These are phyloP conservation scores for Coemansia sp. DNA, from an alignment of 192 early-diverging fungal species.

Conservation along the genomic window DNA sequence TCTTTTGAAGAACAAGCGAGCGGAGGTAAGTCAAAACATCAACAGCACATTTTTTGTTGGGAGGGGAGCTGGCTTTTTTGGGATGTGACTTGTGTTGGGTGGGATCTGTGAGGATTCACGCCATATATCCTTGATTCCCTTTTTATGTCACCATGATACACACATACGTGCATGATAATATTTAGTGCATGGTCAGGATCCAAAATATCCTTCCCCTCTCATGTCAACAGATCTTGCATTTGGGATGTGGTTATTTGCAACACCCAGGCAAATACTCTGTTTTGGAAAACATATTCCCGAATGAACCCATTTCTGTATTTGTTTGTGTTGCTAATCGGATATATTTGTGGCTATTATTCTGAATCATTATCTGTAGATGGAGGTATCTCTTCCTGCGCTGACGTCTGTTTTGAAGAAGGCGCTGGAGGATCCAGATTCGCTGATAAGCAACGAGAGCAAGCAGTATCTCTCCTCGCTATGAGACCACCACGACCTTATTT, in stretches of 20 bases:
- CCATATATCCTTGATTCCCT: no score
- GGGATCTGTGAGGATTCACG: no score
- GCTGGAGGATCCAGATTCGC: conserved; percentile 36
- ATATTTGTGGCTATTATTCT: neutral
- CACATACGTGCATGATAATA: conserved; percentile 1
- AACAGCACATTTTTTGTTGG: neutral
- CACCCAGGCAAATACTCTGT: neutral
- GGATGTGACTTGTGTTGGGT: no score
- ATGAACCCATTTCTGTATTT: neutral
- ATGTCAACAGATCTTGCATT: no score
- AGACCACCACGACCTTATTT: no score
- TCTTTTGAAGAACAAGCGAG: conserved; percentile 56
- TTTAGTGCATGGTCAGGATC: conserved; percentile 1
- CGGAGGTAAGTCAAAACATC: conserved; percentile 35
- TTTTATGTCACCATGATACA: neutral
- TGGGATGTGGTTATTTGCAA: conserved; percentile 2
- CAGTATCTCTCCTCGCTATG: conserved; percentile 40
- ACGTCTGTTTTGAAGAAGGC: conserved; percentile 50
- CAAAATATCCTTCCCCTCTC: neutral
- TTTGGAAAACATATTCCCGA: neutral
- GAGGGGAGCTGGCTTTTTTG: neutral
- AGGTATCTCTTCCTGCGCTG: conserved; percentile 34
- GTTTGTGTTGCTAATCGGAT: neutral
- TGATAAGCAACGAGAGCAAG: conserved; percentile 48
- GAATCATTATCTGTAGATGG: conserved; percentile 34